Evolutionary conservation across 1,139 yeast species (phyloP).

Genomic region (Debaryomyces nepalensis): DNA sequence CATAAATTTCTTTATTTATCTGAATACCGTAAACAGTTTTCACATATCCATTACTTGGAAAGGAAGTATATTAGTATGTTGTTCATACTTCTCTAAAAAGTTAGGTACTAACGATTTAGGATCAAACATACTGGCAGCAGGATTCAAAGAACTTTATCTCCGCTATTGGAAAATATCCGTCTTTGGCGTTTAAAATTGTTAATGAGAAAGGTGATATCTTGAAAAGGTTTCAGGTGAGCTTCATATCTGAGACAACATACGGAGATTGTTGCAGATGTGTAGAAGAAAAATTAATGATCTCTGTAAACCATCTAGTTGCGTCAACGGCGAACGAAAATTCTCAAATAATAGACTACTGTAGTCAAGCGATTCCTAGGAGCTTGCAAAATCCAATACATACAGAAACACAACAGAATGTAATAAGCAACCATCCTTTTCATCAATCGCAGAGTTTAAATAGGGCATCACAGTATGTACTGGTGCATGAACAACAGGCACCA

Average conservation of each 20-base stretch:
- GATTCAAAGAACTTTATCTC: constrained; percentile 21
- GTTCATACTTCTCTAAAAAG: too few species aligned
- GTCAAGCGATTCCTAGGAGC: background rate
- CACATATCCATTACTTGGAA: constrained; percentile 26
- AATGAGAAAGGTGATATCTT: constrained; percentile 24
- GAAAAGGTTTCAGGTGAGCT: constrained; percentile 27
- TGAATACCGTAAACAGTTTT: constrained; percentile 14
- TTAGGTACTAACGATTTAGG: constrained; percentile 19
- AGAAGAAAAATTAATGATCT: constrained; percentile 4
- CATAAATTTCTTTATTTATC: constrained; percentile 21
- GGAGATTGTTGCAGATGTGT: constrained; percentile 17
- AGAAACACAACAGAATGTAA: background rate
- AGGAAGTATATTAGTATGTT: constrained; percentile 27
- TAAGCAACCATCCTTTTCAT: background rate
- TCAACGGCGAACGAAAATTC: background rate
- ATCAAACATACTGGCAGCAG: constrained; percentile 20
- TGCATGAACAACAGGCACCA: too few species aligned
- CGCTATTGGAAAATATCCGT: constrained; percentile 27
- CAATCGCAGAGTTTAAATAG: too few species aligned
- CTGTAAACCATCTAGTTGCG: constrained; percentile 6
- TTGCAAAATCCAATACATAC: background rate
- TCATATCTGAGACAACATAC: constrained; percentile 16
- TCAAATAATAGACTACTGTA: constrained; percentile 5
- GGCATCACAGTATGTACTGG: too few species aligned
- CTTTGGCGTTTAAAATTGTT: constrained; percentile 30